phyloP scores from a whole-genome alignment of 106 monocot species.

The Phalaenopsis equestris region DNA sequence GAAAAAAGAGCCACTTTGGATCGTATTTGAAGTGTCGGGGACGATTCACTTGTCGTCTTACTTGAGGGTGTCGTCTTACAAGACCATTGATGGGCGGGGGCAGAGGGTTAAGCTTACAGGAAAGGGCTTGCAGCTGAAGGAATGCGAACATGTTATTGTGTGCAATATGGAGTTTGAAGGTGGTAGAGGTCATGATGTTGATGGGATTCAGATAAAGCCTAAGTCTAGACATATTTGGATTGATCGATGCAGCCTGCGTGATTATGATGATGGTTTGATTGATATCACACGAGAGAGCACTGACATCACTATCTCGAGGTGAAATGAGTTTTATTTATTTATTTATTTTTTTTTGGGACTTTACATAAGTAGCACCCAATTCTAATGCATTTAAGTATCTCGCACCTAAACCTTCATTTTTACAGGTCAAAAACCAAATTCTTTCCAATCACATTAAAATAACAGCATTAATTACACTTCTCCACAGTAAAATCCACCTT shows the following conservation, averaged over 20 bases:
- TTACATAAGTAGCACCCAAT: too few species aligned
- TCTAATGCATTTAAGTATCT: too few species aligned
- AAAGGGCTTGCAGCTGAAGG: slow-evolving; percentile 82
- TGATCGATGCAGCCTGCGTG: slow-evolving; percentile 76
- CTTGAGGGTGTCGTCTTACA: slow-evolving; percentile 79
- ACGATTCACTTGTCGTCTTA: slow-evolving; percentile 63
- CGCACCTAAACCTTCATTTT: too few species aligned
- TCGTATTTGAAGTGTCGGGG: slow-evolving; percentile 93
- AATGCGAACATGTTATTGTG: slow-evolving; percentile 85
- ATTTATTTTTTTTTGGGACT: not conserved
- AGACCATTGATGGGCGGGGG: slow-evolving; percentile 94
- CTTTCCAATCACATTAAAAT: too few species aligned
- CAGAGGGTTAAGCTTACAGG: slow-evolving; percentile 60
- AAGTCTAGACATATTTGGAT: slow-evolving; percentile 90
- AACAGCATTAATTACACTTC: too few species aligned
- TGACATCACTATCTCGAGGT: slow-evolving; percentile 91
- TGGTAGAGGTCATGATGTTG: slow-evolving; percentile 94
- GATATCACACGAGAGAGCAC: slow-evolving; percentile 93
- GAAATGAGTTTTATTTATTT: not conserved
- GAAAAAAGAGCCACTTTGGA: slow-evolving; percentile 82
- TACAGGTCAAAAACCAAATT: too few species aligned
- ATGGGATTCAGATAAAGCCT: slow-evolving; percentile 95
- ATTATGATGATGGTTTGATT: slow-evolving; percentile 89
- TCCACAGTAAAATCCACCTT: too few species aligned
- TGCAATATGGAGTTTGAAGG: slow-evolving; percentile 93